Base-by-base conservation (phyloP, 805 yeast genomes). In the Starmerella cellae region DNA sequence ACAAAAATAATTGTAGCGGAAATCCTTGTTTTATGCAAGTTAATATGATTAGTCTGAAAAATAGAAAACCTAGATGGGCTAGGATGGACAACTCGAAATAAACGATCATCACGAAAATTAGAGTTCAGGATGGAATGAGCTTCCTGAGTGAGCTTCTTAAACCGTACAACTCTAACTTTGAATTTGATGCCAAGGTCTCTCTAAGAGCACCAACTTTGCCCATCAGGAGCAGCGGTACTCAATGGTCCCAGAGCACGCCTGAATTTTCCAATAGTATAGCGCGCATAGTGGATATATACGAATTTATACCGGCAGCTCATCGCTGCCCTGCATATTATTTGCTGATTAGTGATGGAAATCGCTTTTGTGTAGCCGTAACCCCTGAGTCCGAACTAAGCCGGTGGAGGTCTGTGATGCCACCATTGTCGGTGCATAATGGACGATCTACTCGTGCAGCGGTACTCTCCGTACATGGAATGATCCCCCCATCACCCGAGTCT, bases 261-360 rank as follows among this genome's bases (percentile, higher is more conserved):
- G 16, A 29, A 8, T n/a, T n/a, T n/a, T 14, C 16, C 21, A 26
- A 19, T 5, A 39, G 39, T n/a, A 22, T 33, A 19, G 21, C 8
- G 5, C 34, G 41, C 20, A 32, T 41, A 6, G 40, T 33, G 6
- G 44, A 41, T 32, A 28, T 41, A 5, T 31, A 16, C 21, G 22
- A 6, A 5, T 16, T 31, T 14, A 31, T 31, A 4, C 35, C 35
- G 11, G 21, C 35, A 17, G 21, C 35, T 8, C 6, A 17, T 13
- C 21, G n/a, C 13, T 8, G 8, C 10, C 32, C 21, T 6, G 35
- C 21, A 13, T 16, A 6, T 31, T 44, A 24, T 26, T 26, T 40
- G 18, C 18, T 40, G 16, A 13, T 44, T 16, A 33, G 44, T 23
- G 47, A 44, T 29, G 47, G 47, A 22, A 23, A 30, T 8, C 41